A percentile compares a stretch with the other conserved stretches of the same genome.
Evolutionary conservation across 805 yeast species (phyloP).

Genomic region (Pichia kluyveri): DNA sequence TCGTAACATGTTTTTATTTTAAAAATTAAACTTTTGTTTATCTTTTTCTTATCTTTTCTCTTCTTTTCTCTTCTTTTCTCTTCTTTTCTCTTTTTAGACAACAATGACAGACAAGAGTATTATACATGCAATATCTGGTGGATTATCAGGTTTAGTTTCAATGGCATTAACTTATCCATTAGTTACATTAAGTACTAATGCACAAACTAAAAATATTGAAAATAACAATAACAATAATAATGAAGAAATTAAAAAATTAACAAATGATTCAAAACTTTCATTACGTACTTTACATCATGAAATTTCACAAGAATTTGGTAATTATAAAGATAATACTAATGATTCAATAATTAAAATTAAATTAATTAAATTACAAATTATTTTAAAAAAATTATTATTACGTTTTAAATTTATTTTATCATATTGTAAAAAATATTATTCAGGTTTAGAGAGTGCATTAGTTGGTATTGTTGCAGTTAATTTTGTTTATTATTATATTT

Average conservation of each 20-base stretch:
- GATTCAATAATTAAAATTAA: not conserved
- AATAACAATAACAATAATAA: slow-evolving; percentile 13
- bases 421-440: slow-evolving; percentile 62
- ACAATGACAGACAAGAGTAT: slow-evolving; percentile 26
- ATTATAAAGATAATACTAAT: not conserved
- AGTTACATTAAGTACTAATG: slow-evolving; percentile 77
- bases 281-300: slow-evolving; percentile 2
- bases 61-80: no score
- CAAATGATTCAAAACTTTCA: slow-evolving; percentile 2
- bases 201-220: slow-evolving; percentile 47
- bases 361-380: not conserved
- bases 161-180: slow-evolving; percentile 86
- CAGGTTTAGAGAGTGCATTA: slow-evolving; percentile 83
- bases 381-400: slow-evolving; percentile 28
- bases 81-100: not conserved
- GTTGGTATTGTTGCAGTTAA: slow-evolving; percentile 82
- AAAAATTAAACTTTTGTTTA: no score
- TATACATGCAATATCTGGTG: slow-evolving; percentile 92
- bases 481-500: slow-evolving; percentile 84
- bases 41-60: no score
- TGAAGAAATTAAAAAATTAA: not conserved
- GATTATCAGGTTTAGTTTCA: slow-evolving; percentile 84
- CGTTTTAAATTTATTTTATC: slow-evolving; percentile 36
- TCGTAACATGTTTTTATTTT: no score
- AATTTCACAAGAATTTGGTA: not conserved